Evolutionary conservation across 2,329 filamentous ascomycete genomes (phyloP), one percentile per base, ranked within the genome.

Genomic region (Cylindrodendrum hubeiense): DNA sequence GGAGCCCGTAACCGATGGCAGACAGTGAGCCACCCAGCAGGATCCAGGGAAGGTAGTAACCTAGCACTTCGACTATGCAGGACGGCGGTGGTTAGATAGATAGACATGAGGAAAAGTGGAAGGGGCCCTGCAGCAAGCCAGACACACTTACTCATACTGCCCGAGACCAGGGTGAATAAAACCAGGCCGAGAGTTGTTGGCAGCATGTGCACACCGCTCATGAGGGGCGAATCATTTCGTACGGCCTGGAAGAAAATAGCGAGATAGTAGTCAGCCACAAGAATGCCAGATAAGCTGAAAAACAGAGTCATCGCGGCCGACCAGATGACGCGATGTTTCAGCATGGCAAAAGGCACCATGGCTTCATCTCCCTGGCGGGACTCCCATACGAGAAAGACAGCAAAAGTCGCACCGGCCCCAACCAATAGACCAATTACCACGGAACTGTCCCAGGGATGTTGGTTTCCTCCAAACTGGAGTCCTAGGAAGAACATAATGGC

Each of bases 171-270:
- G 21, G 70, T 61, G 17, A 69, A 66, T 17, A 72, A 7, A 3
- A 71, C 39, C 49, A 71, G 62, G 2, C 67, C 58, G 3, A 75
- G n/a, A 13, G 72, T 74, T 1, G 63, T 60, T 4, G 76, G 68
- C 17, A 80, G 70, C 41, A 74, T 68, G 55, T 73, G 67, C 13
- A 79, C 71, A 28, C 77, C 77, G 15, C 73, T 75, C 61, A 68
- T 68, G 4, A 64, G 52, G 5, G 70, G 65, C 12, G 60, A 55
- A 3, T 78, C 77, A 15, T 78, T 78, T 65, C 78, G 78, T 66
- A 86, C 77, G 50, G 79, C 77, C 76, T 86, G 81, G 71, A 86
- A 83, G n/a, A n/a, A n/a, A n/a, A n/a, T n/a, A n/a, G n/a, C n/a
- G n/a, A n/a, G n/a, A n/a, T n/a, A n/a, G n/a, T n/a, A n/a, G n/a